Conservation (phyloP, 2,329 filamentous ascomycete genomes). For the Aspergillus calidoustus region DNA sequence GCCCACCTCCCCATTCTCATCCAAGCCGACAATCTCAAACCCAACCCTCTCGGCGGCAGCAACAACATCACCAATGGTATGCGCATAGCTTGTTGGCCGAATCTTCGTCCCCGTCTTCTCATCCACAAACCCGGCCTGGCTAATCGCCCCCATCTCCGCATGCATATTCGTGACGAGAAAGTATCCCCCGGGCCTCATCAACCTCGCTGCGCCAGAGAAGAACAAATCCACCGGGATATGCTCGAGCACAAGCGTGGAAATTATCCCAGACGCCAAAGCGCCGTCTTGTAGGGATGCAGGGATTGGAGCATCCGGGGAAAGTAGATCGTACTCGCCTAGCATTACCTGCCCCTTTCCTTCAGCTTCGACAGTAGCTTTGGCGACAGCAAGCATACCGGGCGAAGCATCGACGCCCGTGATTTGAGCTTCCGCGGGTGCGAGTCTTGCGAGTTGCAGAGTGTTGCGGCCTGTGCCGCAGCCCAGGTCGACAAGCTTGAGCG, state of each 20-base stretch:
- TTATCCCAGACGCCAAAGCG: constrained; percentile 49
- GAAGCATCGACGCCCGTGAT: constrained; percentile 63
- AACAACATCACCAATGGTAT: constrained; percentile 59
- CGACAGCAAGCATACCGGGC: constrained; percentile 61
- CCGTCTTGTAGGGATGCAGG: constrained; percentile 25
- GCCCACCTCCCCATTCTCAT: constrained; percentile 23
- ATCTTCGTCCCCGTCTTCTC: constrained; percentile 59
- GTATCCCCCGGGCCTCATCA: constrained; percentile 54
- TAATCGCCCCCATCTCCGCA: constrained; percentile 62
- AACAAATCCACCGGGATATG: constrained; percentile 64
- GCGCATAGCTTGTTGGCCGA: constrained; percentile 61
- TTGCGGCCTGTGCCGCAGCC: constrained; percentile 70
- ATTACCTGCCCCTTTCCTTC: neutral
- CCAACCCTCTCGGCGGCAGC: constrained; percentile 52
- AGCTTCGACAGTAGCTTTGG: constrained; percentile 43
- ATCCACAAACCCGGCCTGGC: constrained; percentile 67
- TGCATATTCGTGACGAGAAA: constrained; percentile 73
- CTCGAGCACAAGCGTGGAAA: constrained; percentile 68
- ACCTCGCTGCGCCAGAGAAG: constrained; percentile 53
- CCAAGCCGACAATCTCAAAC: constrained; percentile 48
- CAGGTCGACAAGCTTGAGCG: constrained; percentile 60
- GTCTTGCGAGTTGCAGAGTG: constrained; percentile 55
- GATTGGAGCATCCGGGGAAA: constrained; percentile 14
- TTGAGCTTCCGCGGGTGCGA: constrained; percentile 30
- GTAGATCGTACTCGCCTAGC: neutral